A percentile compares a stretch with the other conserved stretches of the same genome.
phyloP scores from a whole-genome alignment of 1,284 basidiomycete species.

The Puccinia horiana region DNA sequence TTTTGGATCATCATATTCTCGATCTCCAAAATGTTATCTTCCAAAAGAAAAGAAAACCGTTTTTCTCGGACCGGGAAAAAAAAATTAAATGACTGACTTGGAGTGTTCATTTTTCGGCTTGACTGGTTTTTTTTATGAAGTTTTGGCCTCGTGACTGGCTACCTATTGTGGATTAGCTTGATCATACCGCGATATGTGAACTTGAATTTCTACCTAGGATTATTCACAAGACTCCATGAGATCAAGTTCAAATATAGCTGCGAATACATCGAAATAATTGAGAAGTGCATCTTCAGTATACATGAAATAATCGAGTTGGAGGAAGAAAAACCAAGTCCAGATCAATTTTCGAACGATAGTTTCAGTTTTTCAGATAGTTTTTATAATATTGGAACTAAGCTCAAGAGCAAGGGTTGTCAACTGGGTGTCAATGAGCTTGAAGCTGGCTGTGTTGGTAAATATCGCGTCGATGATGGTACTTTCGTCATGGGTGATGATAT shows the following conservation, averaged over 20 bases:
- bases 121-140: neutral
- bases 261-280: conserved; percentile 27
- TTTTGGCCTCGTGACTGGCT: conserved; percentile 27
- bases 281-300: conserved; percentile 17
- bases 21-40: neutral
- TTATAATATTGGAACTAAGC: neutral
- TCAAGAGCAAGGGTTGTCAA: neutral
- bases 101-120: neutral
- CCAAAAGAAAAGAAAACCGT: neutral
- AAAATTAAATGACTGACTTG: neutral
- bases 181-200: conserved; percentile 29
- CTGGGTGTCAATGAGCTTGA: neutral
- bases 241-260: conserved; percentile 21
- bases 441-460: neutral
- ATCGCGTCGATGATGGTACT: neutral
- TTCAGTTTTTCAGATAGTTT: too few species aligned
- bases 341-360: neutral
- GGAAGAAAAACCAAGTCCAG: conserved; percentile 5
- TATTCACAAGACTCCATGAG: conserved; percentile 9
- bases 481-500: neutral
- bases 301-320: neutral
- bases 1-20: too few species aligned
- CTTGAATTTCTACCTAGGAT: neutral
- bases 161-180: conserved; percentile 15
- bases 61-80: neutral